These are phyloP conservation scores for Rhodotorula sp. DNA, from an alignment of 1,284 basidiomycete genomes.

Conservation along the genomic window DNA sequence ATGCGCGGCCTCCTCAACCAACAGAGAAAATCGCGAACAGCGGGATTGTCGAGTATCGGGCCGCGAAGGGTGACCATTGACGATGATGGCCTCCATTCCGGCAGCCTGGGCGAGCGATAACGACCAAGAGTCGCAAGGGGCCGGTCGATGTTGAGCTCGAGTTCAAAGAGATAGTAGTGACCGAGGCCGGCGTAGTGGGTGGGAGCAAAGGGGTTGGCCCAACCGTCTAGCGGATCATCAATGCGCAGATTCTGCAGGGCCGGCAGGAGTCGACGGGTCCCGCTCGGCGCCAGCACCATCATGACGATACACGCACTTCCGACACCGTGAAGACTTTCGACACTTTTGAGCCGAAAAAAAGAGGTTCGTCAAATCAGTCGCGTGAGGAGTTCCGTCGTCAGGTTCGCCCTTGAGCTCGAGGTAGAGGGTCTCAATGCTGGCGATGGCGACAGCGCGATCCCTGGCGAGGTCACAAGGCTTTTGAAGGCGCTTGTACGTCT, in stretches of 20 bases:
- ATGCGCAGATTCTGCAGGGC: not conserved
- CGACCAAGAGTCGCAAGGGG: not conserved
- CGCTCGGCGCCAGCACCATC: not conserved
- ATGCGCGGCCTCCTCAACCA: not conserved
- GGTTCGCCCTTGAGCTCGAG: not conserved
- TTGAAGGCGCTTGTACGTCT: not conserved
- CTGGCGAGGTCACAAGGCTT: not conserved
- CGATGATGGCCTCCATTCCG: no score
- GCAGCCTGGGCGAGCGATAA: accelerated
- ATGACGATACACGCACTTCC: not conserved
- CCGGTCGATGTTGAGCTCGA: not conserved
- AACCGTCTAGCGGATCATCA: not conserved
- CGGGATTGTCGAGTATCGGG: not conserved
- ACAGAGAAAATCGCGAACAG: not conserved
- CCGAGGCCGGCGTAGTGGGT: not conserved
- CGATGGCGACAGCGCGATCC: accelerated
- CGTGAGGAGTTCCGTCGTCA: not conserved
- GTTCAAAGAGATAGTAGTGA: not conserved
- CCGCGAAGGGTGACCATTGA: not conserved
- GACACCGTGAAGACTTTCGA: not conserved
- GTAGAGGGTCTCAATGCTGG: not conserved
- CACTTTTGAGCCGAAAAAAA: not conserved
- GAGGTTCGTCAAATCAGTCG: not conserved
- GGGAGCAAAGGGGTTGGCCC: not conserved
- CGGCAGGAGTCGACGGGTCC: not conserved